Evolutionary conservation across 139 green algal genomes (phyloP), one percentile per base, ranked within the genome.

Genomic region (Tetradesmus obliquus): DNA sequence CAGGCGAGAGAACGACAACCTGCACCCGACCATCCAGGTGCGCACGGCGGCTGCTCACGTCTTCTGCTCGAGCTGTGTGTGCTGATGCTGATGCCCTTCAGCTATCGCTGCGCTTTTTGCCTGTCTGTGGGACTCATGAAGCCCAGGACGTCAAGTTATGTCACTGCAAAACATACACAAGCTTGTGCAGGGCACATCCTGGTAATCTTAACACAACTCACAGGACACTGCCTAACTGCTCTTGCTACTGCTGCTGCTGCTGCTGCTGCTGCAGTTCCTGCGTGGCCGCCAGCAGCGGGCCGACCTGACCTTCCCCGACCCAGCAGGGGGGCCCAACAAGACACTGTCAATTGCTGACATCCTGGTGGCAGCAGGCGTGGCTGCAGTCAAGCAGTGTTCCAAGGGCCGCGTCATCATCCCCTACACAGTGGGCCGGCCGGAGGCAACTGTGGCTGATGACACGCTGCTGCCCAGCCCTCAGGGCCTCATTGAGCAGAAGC

Each of bases 281-380:
- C 55, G 53, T 9, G 55, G 84, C 24, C 84, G 84, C 84, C 84
- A 88, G 84, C n/a, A 66, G 6, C n/a, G 32, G 3, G 22, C 55
- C 12, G 13, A 60, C n/a, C 4, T 79, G 20, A 45, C 62, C 12
- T 86, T 22, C 13, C 15, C 81, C 32, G 60, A 88, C 20, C 8
- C 84, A 55, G 12, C 84, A 24, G 15, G 19, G 2, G 84, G 55
- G 58, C 7, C 62, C 62, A 66, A 58, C 19, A 79, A 88, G 58
- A 45, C 84, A 2, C 10, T 88, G 58, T 88, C 84, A 2, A 55
- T 88, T 51, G 84, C 84, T 53, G 84, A 88, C 24, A 88, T 88
- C 22, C 5, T 88, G 5, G 55, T 79, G 0, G 84, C 84, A 24
- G 2, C 22, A 3, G 84, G 22, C 7, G 55, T 55, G 2, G 22